phyloP scores from a whole-genome alignment of 495 filamentous ascomycete species.

The Penicillium parvum region DNA sequence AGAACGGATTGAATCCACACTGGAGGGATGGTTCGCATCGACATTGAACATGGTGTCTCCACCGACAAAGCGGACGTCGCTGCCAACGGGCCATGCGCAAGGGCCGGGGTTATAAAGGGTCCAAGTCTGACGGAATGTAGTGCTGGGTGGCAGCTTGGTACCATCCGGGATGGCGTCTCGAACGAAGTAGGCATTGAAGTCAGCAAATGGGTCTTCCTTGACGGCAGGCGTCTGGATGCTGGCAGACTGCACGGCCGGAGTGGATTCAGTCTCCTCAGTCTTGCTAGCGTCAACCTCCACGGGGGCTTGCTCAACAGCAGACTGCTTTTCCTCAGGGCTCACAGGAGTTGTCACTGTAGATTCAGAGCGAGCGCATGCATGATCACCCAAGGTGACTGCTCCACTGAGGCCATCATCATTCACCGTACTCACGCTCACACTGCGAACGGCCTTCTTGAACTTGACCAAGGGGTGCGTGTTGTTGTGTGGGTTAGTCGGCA shows the following conservation, averaged over 20 bases:
- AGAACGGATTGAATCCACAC: conserved; percentile 62
- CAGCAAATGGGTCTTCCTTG: not conserved
- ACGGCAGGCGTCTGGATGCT: not conserved
- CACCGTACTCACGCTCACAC: conserved; percentile 81
- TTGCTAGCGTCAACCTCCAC: conserved; percentile 64
- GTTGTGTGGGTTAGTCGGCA: conserved; percentile 81
- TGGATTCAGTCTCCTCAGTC: conserved; percentile 24
- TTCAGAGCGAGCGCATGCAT: conserved; percentile 9
- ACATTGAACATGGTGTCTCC: conserved; percentile 94
- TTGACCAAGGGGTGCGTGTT: conserved; percentile 93
- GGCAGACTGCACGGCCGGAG: not conserved
- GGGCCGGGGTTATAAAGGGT: conserved; percentile 81
- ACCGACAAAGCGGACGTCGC: conserved; percentile 84
- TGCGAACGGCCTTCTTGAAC: conserved; percentile 89
- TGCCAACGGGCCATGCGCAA: conserved; percentile 77
- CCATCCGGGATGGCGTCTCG: conserved; percentile 77
- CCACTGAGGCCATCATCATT: conserved; percentile 66
- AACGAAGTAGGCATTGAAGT: conserved; percentile 69
- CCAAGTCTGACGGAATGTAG: conserved; percentile 87
- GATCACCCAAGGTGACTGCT: conserved; percentile 67
- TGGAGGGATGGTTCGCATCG: conserved; percentile 70
- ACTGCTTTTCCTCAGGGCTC: conserved; percentile 56
- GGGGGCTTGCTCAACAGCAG: conserved; percentile 6
- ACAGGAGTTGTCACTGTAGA: conserved; percentile 54
- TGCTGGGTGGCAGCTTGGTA: conserved; percentile 59